Base-by-base conservation (phyloP, 768 basidiomycete genomes). In the Leccinum olivaceopallidum region DNA sequence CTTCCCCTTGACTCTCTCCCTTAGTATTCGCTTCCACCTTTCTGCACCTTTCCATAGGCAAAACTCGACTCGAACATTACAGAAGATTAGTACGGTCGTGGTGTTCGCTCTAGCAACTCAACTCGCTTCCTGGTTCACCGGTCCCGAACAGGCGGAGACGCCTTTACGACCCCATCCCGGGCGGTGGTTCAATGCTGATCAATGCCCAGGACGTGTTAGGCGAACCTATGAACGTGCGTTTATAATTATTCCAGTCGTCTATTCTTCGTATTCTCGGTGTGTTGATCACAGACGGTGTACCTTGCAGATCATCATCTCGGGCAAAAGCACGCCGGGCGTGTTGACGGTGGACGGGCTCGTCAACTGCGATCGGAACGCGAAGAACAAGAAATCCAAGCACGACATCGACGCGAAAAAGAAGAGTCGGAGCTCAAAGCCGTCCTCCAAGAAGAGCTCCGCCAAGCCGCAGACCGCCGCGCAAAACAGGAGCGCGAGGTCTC, bases 281-380 rank as follows among this genome's bases (percentile, higher is more conserved):
- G 42, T 10, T 24, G 49, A 59, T 18, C 6, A 0, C 39, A 16
- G n/a, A 28, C 3, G 2, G n/a, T 24, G 26, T 22, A 9, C 20
- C 24, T 5, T 7, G 5, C 37, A 82, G 81, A 78, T 89, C 51
- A 87, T 90, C 63, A 81, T 90, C 56, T 90, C 88, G 3, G 86
- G 82, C 0, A 65, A 79, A 44, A 89, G 87, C 65, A 85, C 85
- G 5, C 74, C 83, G 0, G 75, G 18, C 0, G 84, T 89, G 13
- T 78, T 88, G 55, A 85, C 82, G 0, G 78, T 84, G 56, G 63
- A 71, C 26, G 86, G 87, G 0, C 67, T 88, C 53, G 22, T 22
- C 22, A 22, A 22, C 22, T 22, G 22, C 22, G 22, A 22, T 22
- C 22, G 22, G 62, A 76, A 50, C 63, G 59, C 24, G 83, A 84